These are phyloP conservation scores for Fusarium redolens DNA, from an alignment of 2,329 filamentous ascomycete species.

Conservation along the genomic window DNA sequence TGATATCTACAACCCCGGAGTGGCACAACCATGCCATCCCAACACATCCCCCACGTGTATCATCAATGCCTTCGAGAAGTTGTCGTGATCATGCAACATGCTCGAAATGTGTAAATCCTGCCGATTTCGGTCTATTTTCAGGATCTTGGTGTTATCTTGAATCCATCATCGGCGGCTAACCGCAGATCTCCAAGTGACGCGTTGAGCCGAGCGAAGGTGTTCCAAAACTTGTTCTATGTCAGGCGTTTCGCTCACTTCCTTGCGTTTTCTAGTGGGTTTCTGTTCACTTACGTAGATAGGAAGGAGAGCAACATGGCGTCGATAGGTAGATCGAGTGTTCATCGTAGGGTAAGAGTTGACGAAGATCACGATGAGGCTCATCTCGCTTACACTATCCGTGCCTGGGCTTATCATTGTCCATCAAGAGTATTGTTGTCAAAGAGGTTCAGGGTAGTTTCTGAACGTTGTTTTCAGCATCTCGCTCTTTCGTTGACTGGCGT, in stretches of 20 bases:
- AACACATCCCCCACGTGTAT: neutral
- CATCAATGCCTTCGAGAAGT: conserved; percentile 14
- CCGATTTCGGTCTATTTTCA: conserved; percentile 5
- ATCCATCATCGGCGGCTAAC: neutral
- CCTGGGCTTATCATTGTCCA: neutral
- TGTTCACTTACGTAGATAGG: conserved; percentile 7
- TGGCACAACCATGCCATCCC: neutral
- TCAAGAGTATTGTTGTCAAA: neutral
- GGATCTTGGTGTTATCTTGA: neutral
- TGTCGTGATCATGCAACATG: conserved; percentile 4
- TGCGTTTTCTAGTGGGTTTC: conserved; percentile 17
- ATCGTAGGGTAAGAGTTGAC: conserved; percentile 8
- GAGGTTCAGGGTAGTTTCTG: neutral
- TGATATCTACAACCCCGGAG: conserved; percentile 27
- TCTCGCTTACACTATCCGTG: neutral
- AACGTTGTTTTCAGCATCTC: neutral
- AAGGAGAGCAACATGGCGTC: conserved; percentile 1
- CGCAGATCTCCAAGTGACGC: neutral
- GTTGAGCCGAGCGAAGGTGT: neutral
- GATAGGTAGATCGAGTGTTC: neutral
- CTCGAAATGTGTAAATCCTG: neutral
- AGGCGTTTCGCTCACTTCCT: neutral
- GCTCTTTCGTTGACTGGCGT: neutral
- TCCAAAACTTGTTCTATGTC: conserved; percentile 3
- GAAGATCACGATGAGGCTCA: neutral